A percentile compares a stretch with the other conserved stretches of the same genome.
These are phyloP conservation scores for Globisporangium echinulatum DNA, from an alignment of 352 stramenopile genomes.

Conservation along the genomic window DNA sequence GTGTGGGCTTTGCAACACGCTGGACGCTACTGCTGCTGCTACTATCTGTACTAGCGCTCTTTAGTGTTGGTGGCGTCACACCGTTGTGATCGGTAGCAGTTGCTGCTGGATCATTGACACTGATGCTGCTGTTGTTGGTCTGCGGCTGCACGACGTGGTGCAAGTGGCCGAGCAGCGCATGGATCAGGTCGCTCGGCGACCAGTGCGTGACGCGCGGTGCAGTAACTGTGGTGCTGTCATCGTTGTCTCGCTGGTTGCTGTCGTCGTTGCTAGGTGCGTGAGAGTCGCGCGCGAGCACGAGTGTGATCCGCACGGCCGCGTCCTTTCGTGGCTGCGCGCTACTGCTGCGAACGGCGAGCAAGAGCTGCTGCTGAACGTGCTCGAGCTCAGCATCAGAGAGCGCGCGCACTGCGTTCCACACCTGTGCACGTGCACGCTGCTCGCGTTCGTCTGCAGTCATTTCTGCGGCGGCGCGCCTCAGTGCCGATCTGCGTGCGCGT, in stretches of 20 bases:
- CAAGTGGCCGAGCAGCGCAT: constrained; percentile 11
- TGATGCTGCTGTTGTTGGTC: neutral
- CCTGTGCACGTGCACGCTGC: constrained; percentile 13
- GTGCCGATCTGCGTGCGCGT: too few relatives aligned
- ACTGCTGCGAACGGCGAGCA: constrained; percentile 1
- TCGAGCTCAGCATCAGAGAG: constrained; percentile 23
- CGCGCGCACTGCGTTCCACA: constrained; percentile 23
- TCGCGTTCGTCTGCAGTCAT: constrained; percentile 8
- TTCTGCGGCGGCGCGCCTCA: neutral
- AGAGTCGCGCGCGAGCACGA: neutral
- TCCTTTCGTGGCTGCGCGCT: constrained; percentile 8
- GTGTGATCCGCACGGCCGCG: neutral
- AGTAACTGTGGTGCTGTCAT: neutral
- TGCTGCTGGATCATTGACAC: neutral
- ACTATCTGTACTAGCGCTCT: neutral
- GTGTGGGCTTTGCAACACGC: constrained; percentile 2
- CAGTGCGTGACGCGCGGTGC: constrained; percentile 5
- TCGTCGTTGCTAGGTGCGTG: neutral
- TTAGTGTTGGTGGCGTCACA: neutral
- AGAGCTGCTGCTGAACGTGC: constrained; percentile 8
- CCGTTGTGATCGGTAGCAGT: neutral
- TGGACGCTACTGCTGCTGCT: neutral
- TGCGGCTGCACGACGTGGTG: constrained; percentile 7
- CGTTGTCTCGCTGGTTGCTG: constrained; percentile 12
- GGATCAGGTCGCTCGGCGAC: constrained; percentile 10